Percentiles rank a stretch among this genome's conserved stretches.
These are phyloP conservation scores for Xylaria telfairii DNA, from an alignment of 495 filamentous ascomycete species.

Conservation along the genomic window DNA sequence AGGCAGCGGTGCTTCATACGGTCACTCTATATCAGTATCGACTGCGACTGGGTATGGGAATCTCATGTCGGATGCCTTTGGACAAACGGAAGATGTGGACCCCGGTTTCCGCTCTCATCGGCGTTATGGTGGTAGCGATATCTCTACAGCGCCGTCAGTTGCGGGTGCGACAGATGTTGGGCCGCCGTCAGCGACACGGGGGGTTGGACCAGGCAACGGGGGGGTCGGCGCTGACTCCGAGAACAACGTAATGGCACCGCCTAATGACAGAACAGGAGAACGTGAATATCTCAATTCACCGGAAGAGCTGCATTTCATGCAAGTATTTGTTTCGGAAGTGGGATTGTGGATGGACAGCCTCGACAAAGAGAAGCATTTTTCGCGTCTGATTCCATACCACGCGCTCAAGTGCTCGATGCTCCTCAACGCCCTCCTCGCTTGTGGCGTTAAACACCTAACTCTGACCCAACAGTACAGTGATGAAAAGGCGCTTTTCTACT, in stretches of 20 bases:
- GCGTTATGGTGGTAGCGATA: conserved; percentile 38
- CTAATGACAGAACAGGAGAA: conserved; percentile 53
- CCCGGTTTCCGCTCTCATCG: conserved; percentile 29
- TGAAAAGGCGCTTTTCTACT: conserved; percentile 81
- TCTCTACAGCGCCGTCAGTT: conserved; percentile 38
- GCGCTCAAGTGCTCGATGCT: conserved; percentile 86
- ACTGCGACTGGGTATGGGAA: conserved; percentile 28
- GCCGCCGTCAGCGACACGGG: conserved; percentile 35
- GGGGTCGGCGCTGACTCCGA: conserved; percentile 25
- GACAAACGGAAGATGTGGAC: conserved; percentile 31
- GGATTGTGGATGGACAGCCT: conserved; percentile 94
- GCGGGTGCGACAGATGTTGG: conserved; percentile 35
- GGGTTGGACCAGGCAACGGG: conserved; percentile 21
- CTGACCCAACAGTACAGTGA: conserved; percentile 75
- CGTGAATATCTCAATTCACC: conserved; percentile 68
- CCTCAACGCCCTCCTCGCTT: conserved; percentile 89
- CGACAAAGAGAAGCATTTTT: conserved; percentile 89
- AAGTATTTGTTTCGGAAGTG: conserved; percentile 89
- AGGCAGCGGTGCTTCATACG: conserved; percentile 31
- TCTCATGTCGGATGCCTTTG: conserved; percentile 34
- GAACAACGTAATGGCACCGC: conserved; percentile 55
- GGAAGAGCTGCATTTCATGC: conserved; percentile 84
- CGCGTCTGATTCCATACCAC: conserved; percentile 78
- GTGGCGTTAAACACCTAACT: conserved; percentile 81
- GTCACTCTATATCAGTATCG: conserved; percentile 25